Evolutionary conservation across 768 basidiomycete species (phyloP).

Genomic region (Strobilomyces confusus): DNA sequence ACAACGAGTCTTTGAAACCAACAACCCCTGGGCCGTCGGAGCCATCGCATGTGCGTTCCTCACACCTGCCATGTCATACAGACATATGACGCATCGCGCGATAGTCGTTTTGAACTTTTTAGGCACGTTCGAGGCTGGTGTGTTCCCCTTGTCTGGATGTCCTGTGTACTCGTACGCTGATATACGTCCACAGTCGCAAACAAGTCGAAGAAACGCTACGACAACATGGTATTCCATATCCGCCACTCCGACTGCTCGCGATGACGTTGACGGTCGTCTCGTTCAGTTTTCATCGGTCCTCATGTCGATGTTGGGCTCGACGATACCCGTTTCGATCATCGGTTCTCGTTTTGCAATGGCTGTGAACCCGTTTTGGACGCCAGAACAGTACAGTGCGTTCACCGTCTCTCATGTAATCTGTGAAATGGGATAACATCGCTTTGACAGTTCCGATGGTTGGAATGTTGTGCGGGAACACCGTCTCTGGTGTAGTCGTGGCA

Average conservation of each 20-base stretch:
- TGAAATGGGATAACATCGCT: neutral
- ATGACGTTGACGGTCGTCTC: constrained; percentile 7
- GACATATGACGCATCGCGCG: neutral
- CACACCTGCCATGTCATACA: neutral
- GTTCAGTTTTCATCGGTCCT: constrained; percentile 60
- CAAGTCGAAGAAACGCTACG: constrained; percentile 69
- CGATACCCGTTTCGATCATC: constrained; percentile 74
- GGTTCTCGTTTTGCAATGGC: constrained; percentile 76
- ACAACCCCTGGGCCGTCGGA: constrained; percentile 70
- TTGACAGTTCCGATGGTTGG: constrained; percentile 72
- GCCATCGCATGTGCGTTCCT: constrained; percentile 62
- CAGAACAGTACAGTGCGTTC: constrained; percentile 69
- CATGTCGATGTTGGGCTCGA: constrained; percentile 66
- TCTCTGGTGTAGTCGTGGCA: constrained; percentile 71
- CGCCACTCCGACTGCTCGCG: neutral
- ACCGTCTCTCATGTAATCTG: neutral
- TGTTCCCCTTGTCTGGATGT: constrained; percentile 15
- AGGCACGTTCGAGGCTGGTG: constrained; percentile 75
- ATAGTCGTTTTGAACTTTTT: constrained; percentile 68
- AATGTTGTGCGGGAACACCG: constrained; percentile 80
- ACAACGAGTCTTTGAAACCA: constrained; percentile 69
- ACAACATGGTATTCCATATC: constrained; percentile 58
- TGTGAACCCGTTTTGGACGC: constrained; percentile 76
- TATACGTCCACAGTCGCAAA: constrained; percentile 54
- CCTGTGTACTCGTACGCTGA: neutral